phyloP scores from a whole-genome alignment of 306 rosid genomes.

The Chamaecrista fasciculata region DNA sequence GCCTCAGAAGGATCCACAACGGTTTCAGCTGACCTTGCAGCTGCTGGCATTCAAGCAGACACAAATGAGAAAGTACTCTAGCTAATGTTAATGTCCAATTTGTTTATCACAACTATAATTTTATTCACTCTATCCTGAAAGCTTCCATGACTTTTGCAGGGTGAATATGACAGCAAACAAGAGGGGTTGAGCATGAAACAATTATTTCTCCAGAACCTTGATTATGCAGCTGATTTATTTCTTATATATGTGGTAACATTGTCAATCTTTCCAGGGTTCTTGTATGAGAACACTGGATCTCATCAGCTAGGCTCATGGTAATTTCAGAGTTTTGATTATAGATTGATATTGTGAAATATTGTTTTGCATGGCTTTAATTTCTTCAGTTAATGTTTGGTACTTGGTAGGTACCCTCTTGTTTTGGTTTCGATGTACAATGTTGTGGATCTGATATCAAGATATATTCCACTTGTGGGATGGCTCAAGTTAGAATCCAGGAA shows the following conservation, averaged over 20 bases:
- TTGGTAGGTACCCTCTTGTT: constrained; percentile 71
- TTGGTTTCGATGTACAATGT: constrained; percentile 63
- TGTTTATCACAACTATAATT: background rate
- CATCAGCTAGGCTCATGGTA: constrained; percentile 78
- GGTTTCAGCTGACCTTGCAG: constrained; percentile 78
- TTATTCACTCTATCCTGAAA: background rate
- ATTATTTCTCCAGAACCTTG: constrained; percentile 46
- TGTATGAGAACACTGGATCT: constrained; percentile 75
- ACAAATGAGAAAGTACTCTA: constrained; percentile 39
- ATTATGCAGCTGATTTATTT: constrained; percentile 55
- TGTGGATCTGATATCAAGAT: constrained; percentile 59
- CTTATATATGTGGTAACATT: constrained; percentile 60
- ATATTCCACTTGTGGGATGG: constrained; percentile 54
- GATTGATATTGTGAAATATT: too few species aligned
- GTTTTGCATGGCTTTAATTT: background rate
- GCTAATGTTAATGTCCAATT: constrained; percentile 12
- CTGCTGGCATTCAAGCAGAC: constrained; percentile 54
- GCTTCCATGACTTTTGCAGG: constrained; percentile 35
- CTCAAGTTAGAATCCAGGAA: constrained; percentile 70
- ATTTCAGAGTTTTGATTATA: background rate
- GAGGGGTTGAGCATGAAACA: constrained; percentile 56
- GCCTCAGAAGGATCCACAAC: constrained; percentile 84
- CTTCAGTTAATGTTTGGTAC: too few species aligned
- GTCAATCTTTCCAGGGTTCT: constrained; percentile 81
- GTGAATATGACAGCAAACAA: constrained; percentile 30